Percentiles rank a stretch among this genome's conserved stretches.
Conservation (phyloP, 1,139 yeast species). For the Candida sanyaensis region DNA sequence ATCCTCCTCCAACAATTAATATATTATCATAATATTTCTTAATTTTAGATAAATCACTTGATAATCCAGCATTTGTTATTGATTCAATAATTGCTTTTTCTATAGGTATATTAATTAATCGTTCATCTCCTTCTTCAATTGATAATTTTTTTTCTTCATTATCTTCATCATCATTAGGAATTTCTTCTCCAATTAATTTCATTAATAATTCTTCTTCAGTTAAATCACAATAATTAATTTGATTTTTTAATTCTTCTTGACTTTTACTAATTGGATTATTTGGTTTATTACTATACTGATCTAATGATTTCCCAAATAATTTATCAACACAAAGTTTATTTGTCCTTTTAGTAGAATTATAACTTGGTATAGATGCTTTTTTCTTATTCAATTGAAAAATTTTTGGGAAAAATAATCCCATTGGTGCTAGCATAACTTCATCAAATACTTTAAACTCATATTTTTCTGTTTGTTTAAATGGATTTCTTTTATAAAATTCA, state of each 20-base stretch:
- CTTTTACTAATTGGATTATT: constrained; percentile 58
- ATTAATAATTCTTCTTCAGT: constrained; percentile 38
- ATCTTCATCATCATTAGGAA: constrained; percentile 21
- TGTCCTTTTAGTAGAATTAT: constrained; percentile 10
- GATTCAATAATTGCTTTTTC: constrained; percentile 92
- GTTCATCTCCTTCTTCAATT: constrained; percentile 14
- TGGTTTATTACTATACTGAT: constrained; percentile 62
- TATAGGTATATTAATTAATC: constrained; percentile 39
- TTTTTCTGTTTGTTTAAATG: constrained; percentile 64
- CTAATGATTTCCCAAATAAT: constrained; percentile 57
- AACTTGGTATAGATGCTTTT: constrained; percentile 13
- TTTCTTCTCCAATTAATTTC: constrained; percentile 18
- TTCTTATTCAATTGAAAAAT: constrained; percentile 47
- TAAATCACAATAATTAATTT: constrained; percentile 35
- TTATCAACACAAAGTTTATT: constrained; percentile 10
- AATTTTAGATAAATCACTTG: constrained; percentile 49
- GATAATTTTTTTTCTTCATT: too few species aligned
- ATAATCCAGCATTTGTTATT: constrained; percentile 71
- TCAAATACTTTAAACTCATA: constrained; percentile 90
- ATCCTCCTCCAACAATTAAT: constrained; percentile 83
- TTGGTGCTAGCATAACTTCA: constrained; percentile 89
- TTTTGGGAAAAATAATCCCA: constrained; percentile 85
- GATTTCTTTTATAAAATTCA: constrained; percentile 67
- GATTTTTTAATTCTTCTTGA: constrained; percentile 47
- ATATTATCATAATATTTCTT: constrained; percentile 76